These are phyloP conservation scores for Proliferodiscus dingleyae DNA, from an alignment of 2,329 filamentous ascomycete species.

Conservation along the genomic window DNA sequence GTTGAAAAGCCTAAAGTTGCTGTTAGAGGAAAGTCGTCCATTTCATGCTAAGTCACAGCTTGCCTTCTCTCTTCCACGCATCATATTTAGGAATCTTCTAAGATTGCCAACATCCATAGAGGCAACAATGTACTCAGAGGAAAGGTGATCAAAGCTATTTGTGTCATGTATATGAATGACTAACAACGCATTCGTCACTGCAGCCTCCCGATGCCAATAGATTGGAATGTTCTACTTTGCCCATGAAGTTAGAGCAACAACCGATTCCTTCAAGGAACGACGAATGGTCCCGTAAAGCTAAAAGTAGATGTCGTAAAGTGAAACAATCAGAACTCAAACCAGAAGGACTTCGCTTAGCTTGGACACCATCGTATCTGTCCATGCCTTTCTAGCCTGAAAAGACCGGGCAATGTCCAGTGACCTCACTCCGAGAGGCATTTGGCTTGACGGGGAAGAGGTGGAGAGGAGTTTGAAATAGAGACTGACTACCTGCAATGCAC, in stretches of 20 bases:
- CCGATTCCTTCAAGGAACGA: not conserved
- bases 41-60: conserved; percentile 3
- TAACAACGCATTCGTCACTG: not conserved
- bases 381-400: not conserved
- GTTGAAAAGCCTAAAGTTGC: not conserved
- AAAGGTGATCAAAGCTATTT: no score
- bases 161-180: not conserved
- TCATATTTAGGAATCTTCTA: not conserved
- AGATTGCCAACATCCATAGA: not conserved
- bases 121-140: not conserved
- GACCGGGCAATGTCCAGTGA: not conserved
- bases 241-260: not conserved
- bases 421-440: not conserved
- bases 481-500: not conserved
- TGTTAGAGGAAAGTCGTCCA: conserved; percentile 8
- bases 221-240: not conserved
- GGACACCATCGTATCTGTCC: no score
- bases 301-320: conserved; percentile 1
- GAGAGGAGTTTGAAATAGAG: not conserved
- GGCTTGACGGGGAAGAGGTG: no score
- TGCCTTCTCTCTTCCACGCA: not conserved
- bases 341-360: not conserved
- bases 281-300: not conserved
- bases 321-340: conserved; percentile 14
- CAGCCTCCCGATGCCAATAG: not conserved